Evolutionary conservation across 441 rosid species (phyloP), one percentile per base, ranked within the genome.

Genomic region (Jatropha multifida): DNA sequence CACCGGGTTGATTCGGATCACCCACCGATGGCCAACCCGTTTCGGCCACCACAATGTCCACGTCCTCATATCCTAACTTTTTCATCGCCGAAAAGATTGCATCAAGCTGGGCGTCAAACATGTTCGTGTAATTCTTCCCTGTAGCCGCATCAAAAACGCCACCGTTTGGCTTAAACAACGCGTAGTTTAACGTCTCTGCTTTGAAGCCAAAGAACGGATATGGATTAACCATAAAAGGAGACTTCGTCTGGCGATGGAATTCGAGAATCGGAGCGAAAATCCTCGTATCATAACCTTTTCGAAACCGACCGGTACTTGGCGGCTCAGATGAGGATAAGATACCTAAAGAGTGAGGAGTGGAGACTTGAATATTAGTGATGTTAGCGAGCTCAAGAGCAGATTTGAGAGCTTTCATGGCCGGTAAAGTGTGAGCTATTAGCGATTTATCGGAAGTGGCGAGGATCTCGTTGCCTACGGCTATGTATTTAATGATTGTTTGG

Each of bases 11-110:
- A 41, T 67, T 78, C 79, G 85, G 85, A 71, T 88, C 96, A 20
- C 96, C 93, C 15, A 72, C 90, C 1, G 94, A 89, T 0, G 97
- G 92, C 96, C 96, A 91, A 11, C 97, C 97, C 26, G 97, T 93
- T 72, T 93, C 96, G 23, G 90, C 96, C 76, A 92, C 93, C 11
- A 86, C 84, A 54, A 92, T 85, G 9, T 88, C 89, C 75, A 92
- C 94, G 46, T 86, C 91, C 6, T 68, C 92, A 60, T 85, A 90
- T 12, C 92, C 93, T 27, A 91, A 58, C 54, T 80, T 78, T 80
- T 90, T 89, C 96, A 92, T 92, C 4, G 96, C 94, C 2, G 87
- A 78, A 76, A 85, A 86, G 18, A 92, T 91, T 12, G 93, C 93
- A 37, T 92, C 97, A 49, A 92, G 83, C 85, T 90, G 94, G 7